Conservation (phyloP, 148 eudicot species). For the Chenopodium album region DNA sequence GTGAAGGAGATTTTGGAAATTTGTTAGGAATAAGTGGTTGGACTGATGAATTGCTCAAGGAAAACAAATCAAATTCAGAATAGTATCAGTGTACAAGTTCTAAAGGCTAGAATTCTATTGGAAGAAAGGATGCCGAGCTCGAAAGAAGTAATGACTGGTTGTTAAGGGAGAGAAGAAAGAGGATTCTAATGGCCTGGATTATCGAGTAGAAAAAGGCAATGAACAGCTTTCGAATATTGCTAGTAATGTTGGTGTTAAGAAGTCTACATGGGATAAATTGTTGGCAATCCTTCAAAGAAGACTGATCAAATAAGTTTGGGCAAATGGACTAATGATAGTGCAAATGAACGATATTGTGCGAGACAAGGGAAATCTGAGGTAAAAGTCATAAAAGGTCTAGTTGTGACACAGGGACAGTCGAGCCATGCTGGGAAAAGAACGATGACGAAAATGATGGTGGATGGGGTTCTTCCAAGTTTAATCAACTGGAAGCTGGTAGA, state of each 20-base stretch:
- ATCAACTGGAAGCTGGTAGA: conserved; percentile 1
- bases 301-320: neutral
- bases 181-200: neutral
- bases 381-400: neutral
- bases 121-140: too few species aligned
- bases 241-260: neutral
- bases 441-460: conserved; percentile 13
- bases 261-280: conserved; percentile 8
- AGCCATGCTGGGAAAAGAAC: conserved; percentile 22
- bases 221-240: conserved; percentile 16
- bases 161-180: neutral
- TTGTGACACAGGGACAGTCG: conserved; percentile 24
- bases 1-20: too few species aligned
- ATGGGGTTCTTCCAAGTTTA: conserved; percentile 17
- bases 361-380: neutral
- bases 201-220: conserved; percentile 8
- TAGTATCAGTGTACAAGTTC: neutral
- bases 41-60: too few species aligned
- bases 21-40: too few species aligned
- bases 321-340: conserved; percentile 11
- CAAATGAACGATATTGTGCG: neutral
- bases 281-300: neutral
- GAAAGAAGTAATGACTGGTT: too few species aligned
- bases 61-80: too few species aligned
- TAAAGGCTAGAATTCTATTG: neutral